Evolutionary conservation across 2,329 filamentous ascomycete species (phyloP).

Genomic region (Aureobasidium musti): DNA sequence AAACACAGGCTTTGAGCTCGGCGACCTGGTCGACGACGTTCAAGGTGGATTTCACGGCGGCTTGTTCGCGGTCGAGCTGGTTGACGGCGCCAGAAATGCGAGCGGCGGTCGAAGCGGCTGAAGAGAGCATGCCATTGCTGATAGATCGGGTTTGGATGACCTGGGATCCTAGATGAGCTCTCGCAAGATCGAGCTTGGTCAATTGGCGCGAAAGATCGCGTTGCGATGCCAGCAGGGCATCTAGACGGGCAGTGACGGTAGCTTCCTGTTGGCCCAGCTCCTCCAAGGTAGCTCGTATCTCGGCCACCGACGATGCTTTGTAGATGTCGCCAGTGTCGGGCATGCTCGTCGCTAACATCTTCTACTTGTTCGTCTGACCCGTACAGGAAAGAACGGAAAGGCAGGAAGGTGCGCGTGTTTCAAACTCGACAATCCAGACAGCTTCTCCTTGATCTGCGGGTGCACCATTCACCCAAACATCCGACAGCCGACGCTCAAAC

Average conservation of each 20-base stretch:
- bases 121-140: conserved; percentile 86
- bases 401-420: neutral
- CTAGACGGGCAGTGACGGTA: conserved; percentile 70
- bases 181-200: conserved; percentile 81
- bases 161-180: conserved; percentile 84
- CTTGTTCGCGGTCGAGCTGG: conserved; percentile 85
- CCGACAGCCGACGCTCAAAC: conserved; percentile 12
- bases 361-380: neutral
- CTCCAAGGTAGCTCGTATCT: conserved; percentile 76
- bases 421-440: conserved; percentile 9
- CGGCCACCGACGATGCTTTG: conserved; percentile 71
- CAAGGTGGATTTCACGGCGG: conserved; percentile 84
- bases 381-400: neutral
- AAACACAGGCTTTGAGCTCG: conserved; percentile 93
- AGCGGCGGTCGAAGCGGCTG: conserved; percentile 80
- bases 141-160: conserved; percentile 79
- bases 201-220: conserved; percentile 85
- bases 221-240: conserved; percentile 77
- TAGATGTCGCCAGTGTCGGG: conserved; percentile 49
- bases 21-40: conserved; percentile 93
- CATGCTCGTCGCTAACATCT: conserved; percentile 9
- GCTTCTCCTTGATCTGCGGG: conserved; percentile 18
- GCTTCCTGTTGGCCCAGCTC: conserved; percentile 75
- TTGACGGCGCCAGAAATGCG: conserved; percentile 85
- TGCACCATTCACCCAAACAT: conserved; percentile 9